Evolutionary conservation across 768 basidiomycete species (phyloP).

Genomic region (Stropharia rugosoannulata): DNA sequence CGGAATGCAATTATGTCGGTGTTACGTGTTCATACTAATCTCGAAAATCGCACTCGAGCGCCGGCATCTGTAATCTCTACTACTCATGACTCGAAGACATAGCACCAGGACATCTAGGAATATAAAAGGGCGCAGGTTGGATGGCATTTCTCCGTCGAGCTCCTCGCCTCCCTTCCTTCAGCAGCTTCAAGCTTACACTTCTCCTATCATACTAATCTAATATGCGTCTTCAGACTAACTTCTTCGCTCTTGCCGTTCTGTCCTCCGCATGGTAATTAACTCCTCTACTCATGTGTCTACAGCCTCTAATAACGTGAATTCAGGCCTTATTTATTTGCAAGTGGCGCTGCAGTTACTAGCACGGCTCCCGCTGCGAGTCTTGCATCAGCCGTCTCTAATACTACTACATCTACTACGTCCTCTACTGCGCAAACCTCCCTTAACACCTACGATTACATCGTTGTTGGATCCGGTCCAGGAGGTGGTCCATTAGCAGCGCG

Average conservation of each 20-base stretch:
- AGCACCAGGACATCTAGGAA: too few species aligned
- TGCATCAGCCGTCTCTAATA: not conserved
- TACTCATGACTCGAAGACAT: not conserved
- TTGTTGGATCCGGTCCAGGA: constrained; percentile 8
- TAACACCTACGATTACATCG: constrained; percentile 7
- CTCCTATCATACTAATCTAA: not conserved
- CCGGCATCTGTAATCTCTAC: not conserved
- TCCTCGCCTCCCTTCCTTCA: not conserved
- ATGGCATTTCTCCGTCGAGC: not conserved
- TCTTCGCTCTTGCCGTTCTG: not conserved
- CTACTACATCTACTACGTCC: not conserved
- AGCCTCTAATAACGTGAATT: not conserved
- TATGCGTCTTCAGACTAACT: not conserved
- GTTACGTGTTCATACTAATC: not conserved
- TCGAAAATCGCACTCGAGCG: not conserved
- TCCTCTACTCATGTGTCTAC: not conserved
- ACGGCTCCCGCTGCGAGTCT: not conserved
- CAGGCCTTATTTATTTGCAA: not conserved
- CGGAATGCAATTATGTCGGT: not conserved
- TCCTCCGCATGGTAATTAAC: not conserved
- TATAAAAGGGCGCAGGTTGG: not conserved
- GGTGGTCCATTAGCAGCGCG: constrained; percentile 9
- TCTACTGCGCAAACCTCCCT: not conserved
- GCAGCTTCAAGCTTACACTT: not conserved
- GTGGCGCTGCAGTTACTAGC: not conserved